Evolutionary conservation across 495 filamentous ascomycete species (phyloP), one percentile per base, ranked within the genome.

Genomic region (Podospora pseudocomata): DNA sequence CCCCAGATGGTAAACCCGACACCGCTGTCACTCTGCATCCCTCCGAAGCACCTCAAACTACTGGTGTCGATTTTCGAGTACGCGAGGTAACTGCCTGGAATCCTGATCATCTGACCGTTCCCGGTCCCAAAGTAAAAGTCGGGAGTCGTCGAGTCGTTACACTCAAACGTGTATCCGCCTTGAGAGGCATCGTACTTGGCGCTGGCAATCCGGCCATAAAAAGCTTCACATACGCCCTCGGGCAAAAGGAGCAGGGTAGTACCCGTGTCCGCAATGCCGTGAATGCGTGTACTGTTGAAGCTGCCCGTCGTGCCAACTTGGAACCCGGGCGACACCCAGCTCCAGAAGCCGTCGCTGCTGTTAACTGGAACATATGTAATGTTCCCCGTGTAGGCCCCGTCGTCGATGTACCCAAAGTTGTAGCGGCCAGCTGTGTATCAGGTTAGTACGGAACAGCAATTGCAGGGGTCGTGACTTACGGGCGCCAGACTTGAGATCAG

Each of bases 331-430:
- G 84, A 79, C 20, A 84, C 87, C 80, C 92, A 92, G 57, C 78
- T 73, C 92, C 92, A 95, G 81, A 86, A 93, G 56, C 91, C 90
- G 58, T 87, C 77, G 19, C 76, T 77, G 74, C 67, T 85, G 74
- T 86, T 83, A 56, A 93, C 89, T 20, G 79, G 44, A 3, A 79
- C 76, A 75, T 90, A 94, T 68, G 84, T 80, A 71, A 95, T 83
- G 49, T 75, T 73, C 68, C 90, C 88, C 19, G 80, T 87, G 82
- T 89, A 89, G 69, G 88, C 88, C 71, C 75, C 71, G 20, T 71
- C 67, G 78, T 93, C 87, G 69, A 92, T 87, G 80, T 77, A 91
- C 53, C 92, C 92, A 70, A 94, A 93, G 79, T 91, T 90, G 77
- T 90, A 92, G 66, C 73, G 81, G 19, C 92, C 92, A 23, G 89